Conservation (phyloP, 2,329 filamentous ascomycete genomes). For the Biscogniauxia marginata region DNA sequence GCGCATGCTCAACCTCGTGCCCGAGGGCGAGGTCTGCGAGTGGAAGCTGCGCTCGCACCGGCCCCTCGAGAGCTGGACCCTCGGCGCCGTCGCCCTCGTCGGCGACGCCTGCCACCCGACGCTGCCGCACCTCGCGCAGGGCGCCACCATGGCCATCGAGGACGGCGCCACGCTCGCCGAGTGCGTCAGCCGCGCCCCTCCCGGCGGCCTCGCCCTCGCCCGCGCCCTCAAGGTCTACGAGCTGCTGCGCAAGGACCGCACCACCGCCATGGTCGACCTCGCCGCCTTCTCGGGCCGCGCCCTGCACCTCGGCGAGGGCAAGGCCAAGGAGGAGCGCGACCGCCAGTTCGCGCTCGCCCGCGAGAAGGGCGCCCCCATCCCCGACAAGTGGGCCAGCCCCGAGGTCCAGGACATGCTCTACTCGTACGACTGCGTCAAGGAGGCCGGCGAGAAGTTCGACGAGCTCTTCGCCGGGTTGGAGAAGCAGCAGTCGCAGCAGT, state of each 20-base stretch:
- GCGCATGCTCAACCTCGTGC: slow-evolving; percentile 58
- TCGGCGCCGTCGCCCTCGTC: slow-evolving; percentile 55
- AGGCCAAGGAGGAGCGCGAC: slow-evolving; percentile 58
- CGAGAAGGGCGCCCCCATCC: slow-evolving; percentile 48
- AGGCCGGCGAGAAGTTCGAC: slow-evolving; percentile 52
- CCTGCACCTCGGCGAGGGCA: slow-evolving; percentile 57
- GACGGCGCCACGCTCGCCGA: slow-evolving; percentile 62
- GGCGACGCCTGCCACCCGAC: slow-evolving; percentile 69
- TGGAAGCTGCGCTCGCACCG: slow-evolving; percentile 62
- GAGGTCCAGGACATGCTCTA: slow-evolving; percentile 68
- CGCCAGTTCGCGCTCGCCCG: slow-evolving; percentile 52
- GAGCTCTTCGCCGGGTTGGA: slow-evolving; percentile 40
- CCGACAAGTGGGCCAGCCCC: slow-evolving; percentile 70
- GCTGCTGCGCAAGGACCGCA: slow-evolving; percentile 54
- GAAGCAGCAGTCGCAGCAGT: slow-evolving; percentile 8
- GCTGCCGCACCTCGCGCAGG: slow-evolving; percentile 65
- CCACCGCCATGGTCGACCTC: slow-evolving; percentile 51
- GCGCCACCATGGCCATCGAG: slow-evolving; percentile 67
- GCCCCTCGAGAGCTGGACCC: slow-evolving; percentile 56
- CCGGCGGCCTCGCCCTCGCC: slow-evolving; percentile 37
- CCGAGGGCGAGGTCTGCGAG: slow-evolving; percentile 62
- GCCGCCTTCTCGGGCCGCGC: slow-evolving; percentile 52
- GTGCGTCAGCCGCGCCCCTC: slow-evolving; percentile 41
- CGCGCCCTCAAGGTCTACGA: slow-evolving; percentile 56
- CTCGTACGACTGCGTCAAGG: slow-evolving; percentile 58